These are phyloP conservation scores for Pachysandra terminalis DNA, from an alignment of 164 flowering plant species.

Conservation along the genomic window DNA sequence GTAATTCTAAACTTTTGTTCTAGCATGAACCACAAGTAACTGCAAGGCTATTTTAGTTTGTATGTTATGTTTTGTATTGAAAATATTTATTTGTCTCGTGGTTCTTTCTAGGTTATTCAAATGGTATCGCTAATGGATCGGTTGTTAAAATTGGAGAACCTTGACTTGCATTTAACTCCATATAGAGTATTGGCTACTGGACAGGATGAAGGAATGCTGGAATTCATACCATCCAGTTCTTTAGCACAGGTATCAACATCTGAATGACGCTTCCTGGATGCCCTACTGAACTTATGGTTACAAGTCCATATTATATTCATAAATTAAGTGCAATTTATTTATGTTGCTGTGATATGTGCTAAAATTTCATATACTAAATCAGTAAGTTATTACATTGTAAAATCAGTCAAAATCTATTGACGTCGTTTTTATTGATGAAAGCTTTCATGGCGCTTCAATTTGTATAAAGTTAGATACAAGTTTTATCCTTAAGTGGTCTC, in stretches of 20 bases:
- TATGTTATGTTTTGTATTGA: too few species aligned
- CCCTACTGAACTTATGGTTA: too few species aligned
- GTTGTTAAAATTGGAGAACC: slow-evolving; percentile 91
- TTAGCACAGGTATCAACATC: slow-evolving; percentile 92
- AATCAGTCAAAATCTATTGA: not conserved
- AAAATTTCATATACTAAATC: not conserved
- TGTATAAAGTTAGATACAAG: too few species aligned
- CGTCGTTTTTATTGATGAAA: not conserved
- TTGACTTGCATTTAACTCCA: slow-evolving; percentile 93
- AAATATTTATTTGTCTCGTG: not conserved
- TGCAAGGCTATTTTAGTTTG: not conserved
- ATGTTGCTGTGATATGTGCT: not conserved
- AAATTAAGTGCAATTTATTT: too few species aligned
- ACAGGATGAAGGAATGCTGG: slow-evolving; percentile 98
- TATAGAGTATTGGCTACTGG: slow-evolving; percentile 97
- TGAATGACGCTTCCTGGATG: not conserved
- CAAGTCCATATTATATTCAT: too few species aligned
- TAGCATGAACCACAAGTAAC: not conserved
- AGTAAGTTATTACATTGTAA: not conserved
- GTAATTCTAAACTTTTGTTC: slow-evolving; percentile 34
- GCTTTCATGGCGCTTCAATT: too few species aligned
- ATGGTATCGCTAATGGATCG: slow-evolving; percentile 99
- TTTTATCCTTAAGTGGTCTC: too few species aligned
- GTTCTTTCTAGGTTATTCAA: slow-evolving; percentile 76
- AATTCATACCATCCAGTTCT: slow-evolving; percentile 98